Percentiles rank a stretch among this genome's conserved stretches.
Evolutionary conservation across 2,329 filamentous ascomycete genomes (phyloP).

Genomic region (Leptodontidium sp.): DNA sequence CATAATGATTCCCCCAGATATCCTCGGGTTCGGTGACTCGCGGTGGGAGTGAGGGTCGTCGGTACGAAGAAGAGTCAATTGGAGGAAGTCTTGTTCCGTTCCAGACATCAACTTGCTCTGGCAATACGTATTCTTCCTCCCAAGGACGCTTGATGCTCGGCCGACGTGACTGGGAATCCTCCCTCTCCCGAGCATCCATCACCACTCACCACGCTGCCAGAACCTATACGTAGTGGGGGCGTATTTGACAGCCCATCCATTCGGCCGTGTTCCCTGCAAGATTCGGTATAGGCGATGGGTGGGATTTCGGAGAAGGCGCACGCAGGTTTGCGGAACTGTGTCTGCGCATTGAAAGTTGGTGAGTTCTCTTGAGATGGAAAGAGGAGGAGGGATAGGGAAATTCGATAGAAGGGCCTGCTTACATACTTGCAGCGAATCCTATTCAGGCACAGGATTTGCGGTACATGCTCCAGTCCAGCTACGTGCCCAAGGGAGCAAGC

Average conservation of each 20-base stretch:
- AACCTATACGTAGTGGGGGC: slow-evolving; percentile 39
- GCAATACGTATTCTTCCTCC: slow-evolving; percentile 37
- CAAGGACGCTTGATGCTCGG: slow-evolving; percentile 44
- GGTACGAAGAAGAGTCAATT: slow-evolving; percentile 37
- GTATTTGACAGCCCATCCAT: slow-evolving; percentile 40
- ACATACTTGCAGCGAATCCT: slow-evolving; percentile 35
- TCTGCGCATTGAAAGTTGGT: slow-evolving; percentile 28
- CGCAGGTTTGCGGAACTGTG: slow-evolving; percentile 19
- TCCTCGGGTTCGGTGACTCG: slow-evolving; percentile 24
- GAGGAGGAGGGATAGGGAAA: not conserved
- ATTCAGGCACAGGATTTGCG: slow-evolving; percentile 25
- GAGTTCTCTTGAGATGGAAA: slow-evolving; percentile 7
- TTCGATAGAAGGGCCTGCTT: slow-evolving; percentile 34
- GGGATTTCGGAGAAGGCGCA: slow-evolving; percentile 8
- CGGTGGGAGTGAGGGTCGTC: slow-evolving; percentile 27
- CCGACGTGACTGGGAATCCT: slow-evolving; percentile 41
- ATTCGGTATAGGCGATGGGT: slow-evolving; percentile 6
- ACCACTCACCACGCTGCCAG: slow-evolving; percentile 39
- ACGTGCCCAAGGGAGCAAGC: not conserved
- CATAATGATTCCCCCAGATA: slow-evolving; percentile 28
- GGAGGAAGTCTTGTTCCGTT: slow-evolving; percentile 39
- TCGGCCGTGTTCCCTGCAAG: slow-evolving; percentile 43
- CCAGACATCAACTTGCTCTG: slow-evolving; percentile 34
- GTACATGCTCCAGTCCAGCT: slow-evolving; percentile 9
- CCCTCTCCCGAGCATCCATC: slow-evolving; percentile 45